A percentile compares a stretch with the other conserved stretches of the same genome.
These are phyloP conservation scores for Podospora pseudocomata DNA, from an alignment of 495 filamentous ascomycete genomes.

Conservation along the genomic window DNA sequence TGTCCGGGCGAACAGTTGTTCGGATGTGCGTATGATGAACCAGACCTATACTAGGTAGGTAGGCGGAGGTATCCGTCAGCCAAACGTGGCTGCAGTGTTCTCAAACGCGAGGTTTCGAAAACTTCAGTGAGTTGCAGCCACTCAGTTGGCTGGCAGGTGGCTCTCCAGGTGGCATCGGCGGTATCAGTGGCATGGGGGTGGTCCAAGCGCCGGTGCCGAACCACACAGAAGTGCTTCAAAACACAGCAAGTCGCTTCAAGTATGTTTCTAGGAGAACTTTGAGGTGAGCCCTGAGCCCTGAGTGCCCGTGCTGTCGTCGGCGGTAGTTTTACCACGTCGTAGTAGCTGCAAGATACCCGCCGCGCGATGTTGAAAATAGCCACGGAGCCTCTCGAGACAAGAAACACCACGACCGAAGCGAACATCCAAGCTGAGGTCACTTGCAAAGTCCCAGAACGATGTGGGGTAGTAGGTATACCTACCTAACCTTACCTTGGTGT, in stretches of 20 bases:
- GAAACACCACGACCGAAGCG: not conserved
- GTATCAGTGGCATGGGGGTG: not conserved
- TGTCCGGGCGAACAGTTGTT: slow-evolving; percentile 30
- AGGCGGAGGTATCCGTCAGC: slow-evolving; percentile 8
- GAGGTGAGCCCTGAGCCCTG: too few species aligned
- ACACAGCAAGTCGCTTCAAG: slow-evolving; percentile 13
- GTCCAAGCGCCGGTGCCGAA: slow-evolving; percentile 13
- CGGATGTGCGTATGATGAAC: slow-evolving; percentile 20
- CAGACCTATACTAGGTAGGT: not conserved
- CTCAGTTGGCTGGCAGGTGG: slow-evolving; percentile 18
- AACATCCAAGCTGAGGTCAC: not conserved
- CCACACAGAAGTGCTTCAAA: slow-evolving; percentile 13
- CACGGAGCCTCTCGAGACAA: not conserved
- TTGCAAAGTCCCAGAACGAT: not conserved
- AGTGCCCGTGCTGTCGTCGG: not conserved
- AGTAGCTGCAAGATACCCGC: slow-evolving; percentile 1
- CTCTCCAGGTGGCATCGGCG: not conserved
- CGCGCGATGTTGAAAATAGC: slow-evolving; percentile 2
- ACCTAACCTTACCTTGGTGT: not conserved
- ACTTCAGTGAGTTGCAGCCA: slow-evolving; percentile 1
- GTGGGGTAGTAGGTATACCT: not conserved
- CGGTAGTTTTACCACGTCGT: slow-evolving; percentile 1
- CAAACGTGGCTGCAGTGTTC: not conserved
- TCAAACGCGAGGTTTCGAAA: not conserved
- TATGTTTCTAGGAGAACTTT: slow-evolving; percentile 3